Conservation (phyloP, 768 basidiomycete genomes). For the Boletus edulis region DNA sequence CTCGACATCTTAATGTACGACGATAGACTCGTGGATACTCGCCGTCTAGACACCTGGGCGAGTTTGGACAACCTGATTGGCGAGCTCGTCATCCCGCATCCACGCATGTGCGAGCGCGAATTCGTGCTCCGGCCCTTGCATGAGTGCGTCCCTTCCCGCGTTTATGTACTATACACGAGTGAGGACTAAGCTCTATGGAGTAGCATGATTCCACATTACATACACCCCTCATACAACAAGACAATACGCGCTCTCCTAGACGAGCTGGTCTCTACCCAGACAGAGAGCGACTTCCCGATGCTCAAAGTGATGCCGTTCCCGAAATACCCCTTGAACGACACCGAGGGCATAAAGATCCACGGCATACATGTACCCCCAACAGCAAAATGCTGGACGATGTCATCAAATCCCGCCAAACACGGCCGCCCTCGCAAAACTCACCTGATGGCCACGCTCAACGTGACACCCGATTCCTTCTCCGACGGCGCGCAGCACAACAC, state of each 20-base stretch:
- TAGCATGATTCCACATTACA: slow-evolving; percentile 77
- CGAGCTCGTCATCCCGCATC: slow-evolving; percentile 85
- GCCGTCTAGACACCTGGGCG: slow-evolving; percentile 42
- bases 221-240: slow-evolving; percentile 59
- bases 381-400: slow-evolving; percentile 23
- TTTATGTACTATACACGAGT: background rate
- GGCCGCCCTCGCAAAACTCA: slow-evolving; percentile 44
- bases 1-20: slow-evolving; percentile 85
- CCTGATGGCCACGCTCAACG: slow-evolving; percentile 80
- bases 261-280: slow-evolving; percentile 33
- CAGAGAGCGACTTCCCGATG: slow-evolving; percentile 47
- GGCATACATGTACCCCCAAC: slow-evolving; percentile 20
- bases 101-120: slow-evolving; percentile 76
- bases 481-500: slow-evolving; percentile 29
- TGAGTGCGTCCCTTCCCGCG: slow-evolving; percentile 53
- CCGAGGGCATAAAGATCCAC: slow-evolving; percentile 1
- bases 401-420: slow-evolving; percentile 15
- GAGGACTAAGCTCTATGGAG: background rate
- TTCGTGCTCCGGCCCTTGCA: slow-evolving; percentile 87
- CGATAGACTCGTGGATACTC: slow-evolving; percentile 54
- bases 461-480: slow-evolving; percentile 1
- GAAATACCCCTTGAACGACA: slow-evolving; percentile 38
- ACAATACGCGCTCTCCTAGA: slow-evolving; percentile 47
- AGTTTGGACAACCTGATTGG: slow-evolving; percentile 56
- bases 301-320: slow-evolving; percentile 77